Evolutionary conservation across 306 rosid genomes (phyloP).

Genomic region (Herpetospermum pedunculosum): DNA sequence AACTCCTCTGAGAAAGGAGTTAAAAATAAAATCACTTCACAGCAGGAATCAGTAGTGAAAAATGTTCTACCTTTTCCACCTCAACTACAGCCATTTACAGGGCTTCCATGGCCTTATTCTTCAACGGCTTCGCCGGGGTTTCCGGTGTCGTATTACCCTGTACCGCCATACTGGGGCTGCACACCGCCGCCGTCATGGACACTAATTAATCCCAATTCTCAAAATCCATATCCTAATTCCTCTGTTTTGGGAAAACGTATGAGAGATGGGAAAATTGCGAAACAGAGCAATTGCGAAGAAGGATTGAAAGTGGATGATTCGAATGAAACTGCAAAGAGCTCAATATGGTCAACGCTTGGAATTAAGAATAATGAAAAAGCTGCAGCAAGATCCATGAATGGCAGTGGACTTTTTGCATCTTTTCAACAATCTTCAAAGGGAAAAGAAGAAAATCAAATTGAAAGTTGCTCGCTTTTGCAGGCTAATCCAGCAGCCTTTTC

Average conservation of each 20-base stretch:
- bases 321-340: constrained; percentile 52
- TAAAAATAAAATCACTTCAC: constrained; percentile 19
- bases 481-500: constrained; percentile 82
- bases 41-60: constrained; percentile 26
- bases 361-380: constrained; percentile 48
- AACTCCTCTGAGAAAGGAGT: constrained; percentile 32
- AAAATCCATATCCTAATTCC: constrained; percentile 23
- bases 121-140: constrained; percentile 34
- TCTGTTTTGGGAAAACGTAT: constrained; percentile 53
- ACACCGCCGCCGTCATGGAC: constrained; percentile 45
- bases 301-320: constrained; percentile 63
- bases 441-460: constrained; percentile 24
- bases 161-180: constrained; percentile 51
- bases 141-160: constrained; percentile 44
- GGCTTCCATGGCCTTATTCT: constrained; percentile 37
- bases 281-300: constrained; percentile 26
- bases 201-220: constrained; percentile 26
- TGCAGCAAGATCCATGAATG: constrained; percentile 22
- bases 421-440: constrained; percentile 33
- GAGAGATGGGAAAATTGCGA: constrained; percentile 39
- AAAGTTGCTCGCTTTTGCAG: constrained; percentile 43
- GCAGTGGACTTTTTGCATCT: constrained; percentile 36
- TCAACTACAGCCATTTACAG: constrained; percentile 40
- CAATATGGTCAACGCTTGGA: constrained; percentile 53
- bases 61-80: constrained; percentile 31